Conservation (phyloP, 371 early-diverging fungal genomes). For the Saksenaea oblongispora region DNA sequence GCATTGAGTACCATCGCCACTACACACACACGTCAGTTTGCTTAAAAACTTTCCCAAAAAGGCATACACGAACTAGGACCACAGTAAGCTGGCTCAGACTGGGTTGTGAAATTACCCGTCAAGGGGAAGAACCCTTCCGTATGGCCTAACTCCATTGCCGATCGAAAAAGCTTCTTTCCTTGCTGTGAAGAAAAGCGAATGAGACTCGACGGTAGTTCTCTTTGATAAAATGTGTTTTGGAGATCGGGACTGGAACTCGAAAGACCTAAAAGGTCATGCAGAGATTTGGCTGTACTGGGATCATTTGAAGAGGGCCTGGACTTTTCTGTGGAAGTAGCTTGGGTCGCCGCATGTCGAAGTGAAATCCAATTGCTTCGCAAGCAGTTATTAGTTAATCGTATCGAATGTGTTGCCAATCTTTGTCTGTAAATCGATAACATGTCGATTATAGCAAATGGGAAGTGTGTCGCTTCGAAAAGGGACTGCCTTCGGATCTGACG, state of each 20-base stretch:
- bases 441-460: too few relatives aligned
- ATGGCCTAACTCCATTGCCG: slow-evolving; percentile 71
- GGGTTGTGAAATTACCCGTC: slow-evolving; percentile 87
- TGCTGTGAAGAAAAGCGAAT: slow-evolving; percentile 77
- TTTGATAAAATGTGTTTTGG: slow-evolving; percentile 73
- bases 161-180: slow-evolving; percentile 80
- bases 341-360: neutral
- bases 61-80: slow-evolving; percentile 58
- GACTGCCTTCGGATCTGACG: too few relatives aligned
- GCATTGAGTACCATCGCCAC: slow-evolving; percentile 93
- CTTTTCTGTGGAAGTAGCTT: neutral
- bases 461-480: too few relatives aligned
- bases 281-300: slow-evolving; percentile 1
- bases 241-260: slow-evolving; percentile 33
- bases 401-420: too few relatives aligned
- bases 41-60: slow-evolving; percentile 37
- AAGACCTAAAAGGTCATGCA: slow-evolving; percentile 25
- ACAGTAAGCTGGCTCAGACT: slow-evolving; percentile 83
- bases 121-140: slow-evolving; percentile 89
- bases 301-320: neutral
- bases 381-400: too few relatives aligned
- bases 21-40: slow-evolving; percentile 66
- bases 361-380: too few relatives aligned
- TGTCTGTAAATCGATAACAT: too few relatives aligned
- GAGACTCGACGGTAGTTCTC: slow-evolving; percentile 72